Percentiles rank a stretch among this genome's conserved stretches.
Conservation (phyloP, 2,329 filamentous ascomycete species). For the Hypoxylon sp. region DNA sequence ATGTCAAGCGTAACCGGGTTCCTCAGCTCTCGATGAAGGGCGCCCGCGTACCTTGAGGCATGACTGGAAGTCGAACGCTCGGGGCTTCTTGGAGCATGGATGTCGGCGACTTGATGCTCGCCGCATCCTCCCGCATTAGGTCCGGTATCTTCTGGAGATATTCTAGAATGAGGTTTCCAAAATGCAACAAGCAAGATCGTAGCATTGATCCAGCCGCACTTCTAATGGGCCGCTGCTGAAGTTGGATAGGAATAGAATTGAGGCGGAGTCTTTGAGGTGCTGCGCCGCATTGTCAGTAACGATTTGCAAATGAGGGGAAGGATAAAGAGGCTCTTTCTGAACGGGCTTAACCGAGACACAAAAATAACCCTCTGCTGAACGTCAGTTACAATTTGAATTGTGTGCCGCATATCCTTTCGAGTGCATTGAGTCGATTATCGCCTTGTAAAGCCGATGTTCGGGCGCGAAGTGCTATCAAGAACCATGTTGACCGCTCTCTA, state of each 20-base stretch:
- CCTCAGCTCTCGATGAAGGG: neutral
- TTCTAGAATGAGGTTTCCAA: neutral
- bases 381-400: too few species aligned
- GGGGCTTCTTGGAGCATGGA: neutral
- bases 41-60: neutral
- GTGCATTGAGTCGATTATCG: too few species aligned
- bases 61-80: neutral
- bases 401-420: too few species aligned
- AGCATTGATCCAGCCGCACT: neutral
- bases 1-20: too few species aligned
- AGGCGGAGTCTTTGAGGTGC: neutral
- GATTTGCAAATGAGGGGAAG: too few species aligned
- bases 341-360: too few species aligned
- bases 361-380: too few species aligned
- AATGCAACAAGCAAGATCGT: neutral
- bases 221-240: neutral
- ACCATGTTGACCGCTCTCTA: neutral
- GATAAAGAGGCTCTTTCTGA: too few species aligned
- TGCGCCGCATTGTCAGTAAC: neutral
- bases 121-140: neutral
- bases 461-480: neutral
- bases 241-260: neutral
- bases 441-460: neutral
- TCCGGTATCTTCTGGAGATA: neutral
- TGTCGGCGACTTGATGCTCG: neutral